A percentile compares a stretch with the other conserved stretches of the same genome.
Evolutionary conservation across 306 rosid species (phyloP).

Genomic region (Glycyrrhiza uralensis): DNA sequence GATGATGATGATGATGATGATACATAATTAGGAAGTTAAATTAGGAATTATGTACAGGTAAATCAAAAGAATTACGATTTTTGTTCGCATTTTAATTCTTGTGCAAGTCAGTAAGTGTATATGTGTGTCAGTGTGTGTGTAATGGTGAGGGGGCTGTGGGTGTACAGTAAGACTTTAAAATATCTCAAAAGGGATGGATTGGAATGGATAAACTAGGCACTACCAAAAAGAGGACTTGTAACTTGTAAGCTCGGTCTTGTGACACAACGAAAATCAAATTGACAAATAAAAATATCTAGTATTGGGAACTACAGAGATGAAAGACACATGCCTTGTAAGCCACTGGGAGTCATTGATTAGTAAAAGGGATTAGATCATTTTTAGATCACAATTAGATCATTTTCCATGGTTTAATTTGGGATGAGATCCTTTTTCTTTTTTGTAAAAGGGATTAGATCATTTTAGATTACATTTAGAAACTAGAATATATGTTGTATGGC

Average conservation of each 20-base stretch:
- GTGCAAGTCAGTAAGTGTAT: constrained; percentile 46
- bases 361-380: too few species aligned
- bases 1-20: too few species aligned
- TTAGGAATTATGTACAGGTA: constrained; percentile 30
- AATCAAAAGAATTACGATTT: constrained; percentile 38
- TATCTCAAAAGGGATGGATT: neutral
- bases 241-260: neutral
- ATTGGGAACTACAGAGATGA: neutral
- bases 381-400: too few species aligned
- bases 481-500: too few species aligned
- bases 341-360: constrained; percentile 83
- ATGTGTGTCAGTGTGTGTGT: too few species aligned
- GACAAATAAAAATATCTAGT: neutral
- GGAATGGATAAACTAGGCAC: neutral
- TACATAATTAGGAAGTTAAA: constrained; percentile 31
- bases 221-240: neutral
- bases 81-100: constrained; percentile 44
- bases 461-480: too few species aligned
- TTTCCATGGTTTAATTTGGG: too few species aligned
- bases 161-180: constrained; percentile 42
- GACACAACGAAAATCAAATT: neutral
- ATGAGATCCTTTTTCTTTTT: too few species aligned
- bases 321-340: constrained; percentile 64
- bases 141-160: constrained; percentile 45
- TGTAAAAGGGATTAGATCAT: too few species aligned